Evolutionary conservation across 2,329 filamentous ascomycete species (phyloP), one percentile per base, ranked within the genome.

Genomic region (Geosmithia putterillii): DNA sequence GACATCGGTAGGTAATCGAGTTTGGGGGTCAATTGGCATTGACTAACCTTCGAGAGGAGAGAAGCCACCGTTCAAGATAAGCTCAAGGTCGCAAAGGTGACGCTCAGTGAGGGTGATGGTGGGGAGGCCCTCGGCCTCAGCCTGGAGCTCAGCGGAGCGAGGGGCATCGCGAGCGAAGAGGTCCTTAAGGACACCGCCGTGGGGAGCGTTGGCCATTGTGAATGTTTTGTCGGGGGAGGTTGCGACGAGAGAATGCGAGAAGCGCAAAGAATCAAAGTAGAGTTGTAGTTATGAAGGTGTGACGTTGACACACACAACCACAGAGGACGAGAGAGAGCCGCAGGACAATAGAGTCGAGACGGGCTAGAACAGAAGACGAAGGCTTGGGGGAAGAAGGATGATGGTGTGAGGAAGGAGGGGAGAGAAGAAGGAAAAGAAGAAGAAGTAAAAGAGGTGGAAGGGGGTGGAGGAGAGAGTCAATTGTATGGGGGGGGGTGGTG

Each of bases 11-110:
- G 35, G 15, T 7, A 19, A 17, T n/a, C 18, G 35, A 37, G 35
- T 7, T 6, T 6, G 35, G 18, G 35, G 7, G 15, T 17, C 18
- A 28, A 39, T 20, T 20, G 12, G 38, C 20, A 36, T 25, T 7
- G 12, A 74, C 79, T 50, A 57, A 94, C 89, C 92, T 79, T 98
- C 90, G 36, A 98, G 79, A 46, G 92, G 92, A 51, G 89, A 95
- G 73, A 98, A 98, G 52, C 92, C 92, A 62, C 92, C 92, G 65
- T 88, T 96, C 65, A 98, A 81, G 59, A 98, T 88, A 66, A 98
- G 70, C 69, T 98, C 92, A 53, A 98, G 76, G 74, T 98, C 92
- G 69, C 92, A 98, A 41, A 98, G 81, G 69, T 98, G 92, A 57
- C 92, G 82, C 75, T 98, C 92, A 42, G 78, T 84, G 52, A 98